Base-by-base conservation (phyloP, 306 rosid genomes). In the Lotus japonicus region DNA sequence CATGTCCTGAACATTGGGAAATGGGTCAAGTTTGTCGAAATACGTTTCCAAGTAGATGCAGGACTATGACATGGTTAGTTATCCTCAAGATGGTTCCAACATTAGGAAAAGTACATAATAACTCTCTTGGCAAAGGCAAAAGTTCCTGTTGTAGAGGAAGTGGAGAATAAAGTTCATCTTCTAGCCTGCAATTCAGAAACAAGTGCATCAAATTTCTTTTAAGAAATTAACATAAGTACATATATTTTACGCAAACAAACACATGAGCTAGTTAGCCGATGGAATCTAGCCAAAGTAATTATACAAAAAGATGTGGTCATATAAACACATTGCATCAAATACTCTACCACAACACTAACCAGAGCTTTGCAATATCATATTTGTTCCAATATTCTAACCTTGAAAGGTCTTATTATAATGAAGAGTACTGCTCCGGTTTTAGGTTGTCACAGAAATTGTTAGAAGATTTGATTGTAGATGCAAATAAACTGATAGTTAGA, bases 1-100 rank as follows among this genome's bases (percentile, higher is more conserved):
- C n/a, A n/a, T n/a, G n/a, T n/a, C n/a, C n/a, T n/a, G n/a, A n/a
- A n/a, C n/a, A n/a, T n/a, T n/a, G n/a, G n/a, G n/a, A n/a, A n/a
- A n/a, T n/a, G n/a, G n/a, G n/a, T n/a, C n/a, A n/a, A n/a, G n/a
- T n/a, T n/a, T n/a, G n/a, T n/a, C n/a, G n/a, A n/a, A n/a, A n/a
- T n/a, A n/a, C n/a, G n/a, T n/a, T n/a, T n/a, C n/a, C n/a, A n/a
- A n/a, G n/a, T n/a, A n/a, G n/a, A n/a, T n/a, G n/a, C n/a, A n/a
- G n/a, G n/a, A n/a, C n/a, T 56, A 82, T 77, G 70, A 63, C 49
- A 57, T 12, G 43, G 23, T n/a, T n/a, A 85, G 66, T 54, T 61
- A 94, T 61, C 77, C 83, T 77, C 55, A 94, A 54, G 46, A 88
- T 76, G 8, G 95, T 74, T 50, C 92, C 96, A 72, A 84, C 64